Percentiles rank a stretch among this genome's conserved stretches.
Conservation (phyloP, 805 yeast genomes). For the Yamadazyma philogaea region DNA sequence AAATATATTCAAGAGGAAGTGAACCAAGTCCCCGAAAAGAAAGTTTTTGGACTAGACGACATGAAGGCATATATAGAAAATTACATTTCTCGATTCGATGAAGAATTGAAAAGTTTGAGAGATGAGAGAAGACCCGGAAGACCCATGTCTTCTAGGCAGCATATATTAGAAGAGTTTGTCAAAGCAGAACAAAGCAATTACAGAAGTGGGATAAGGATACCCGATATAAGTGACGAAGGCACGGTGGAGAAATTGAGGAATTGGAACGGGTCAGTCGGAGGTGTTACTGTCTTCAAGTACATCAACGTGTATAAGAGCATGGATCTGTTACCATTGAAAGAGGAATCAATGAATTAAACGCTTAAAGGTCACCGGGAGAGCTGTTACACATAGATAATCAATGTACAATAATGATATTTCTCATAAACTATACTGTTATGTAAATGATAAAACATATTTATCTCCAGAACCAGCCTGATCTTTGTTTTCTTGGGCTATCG, state of each 20-base stretch:
- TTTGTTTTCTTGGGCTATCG: neutral
- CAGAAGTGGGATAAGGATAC: constrained; percentile 64
- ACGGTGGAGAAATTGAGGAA: constrained; percentile 58
- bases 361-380: neutral
- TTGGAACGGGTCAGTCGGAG: constrained; percentile 87
- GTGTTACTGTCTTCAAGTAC: constrained; percentile 60
- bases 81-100: constrained; percentile 67
- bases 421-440: neutral
- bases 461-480: constrained; percentile 16
- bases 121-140: constrained; percentile 79
- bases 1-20: constrained; percentile 42
- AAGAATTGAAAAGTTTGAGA: constrained; percentile 63
- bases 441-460: neutral
- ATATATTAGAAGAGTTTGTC: constrained; percentile 56
- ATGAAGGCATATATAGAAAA: constrained; percentile 58
- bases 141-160: constrained; percentile 73
- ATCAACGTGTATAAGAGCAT: constrained; percentile 32
- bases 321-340: constrained; percentile 23
- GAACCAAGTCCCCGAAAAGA: constrained; percentile 25
- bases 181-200: constrained; percentile 63
- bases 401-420: neutral
- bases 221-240: constrained; percentile 61
- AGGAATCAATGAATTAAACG: constrained; percentile 19
- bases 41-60: constrained; percentile 52
- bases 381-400: neutral